These are phyloP conservation scores for Epicoccum sorghinum DNA, from an alignment of 2,329 filamentous ascomycete genomes.

Conservation along the genomic window DNA sequence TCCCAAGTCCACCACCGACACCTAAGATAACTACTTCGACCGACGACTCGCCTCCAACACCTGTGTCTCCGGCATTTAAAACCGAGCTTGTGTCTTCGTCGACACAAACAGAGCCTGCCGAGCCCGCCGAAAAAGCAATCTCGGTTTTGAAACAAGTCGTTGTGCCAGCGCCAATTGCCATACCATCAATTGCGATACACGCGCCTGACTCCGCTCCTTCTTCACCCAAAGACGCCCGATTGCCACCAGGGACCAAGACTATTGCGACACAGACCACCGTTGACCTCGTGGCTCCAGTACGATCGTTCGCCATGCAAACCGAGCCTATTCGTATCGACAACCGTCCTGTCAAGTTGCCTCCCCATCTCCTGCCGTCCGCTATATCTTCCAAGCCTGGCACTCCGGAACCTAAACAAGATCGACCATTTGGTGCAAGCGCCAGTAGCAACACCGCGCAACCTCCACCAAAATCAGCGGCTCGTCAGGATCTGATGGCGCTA, in stretches of 20 bases:
- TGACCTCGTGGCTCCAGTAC: slow-evolving; percentile 53
- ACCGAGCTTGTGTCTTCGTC: slow-evolving; percentile 60
- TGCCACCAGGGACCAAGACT: slow-evolving; percentile 82
- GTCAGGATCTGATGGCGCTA: slow-evolving; percentile 39
- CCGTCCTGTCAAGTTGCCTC: slow-evolving; percentile 74
- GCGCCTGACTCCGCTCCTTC: slow-evolving; percentile 84
- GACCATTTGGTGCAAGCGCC: slow-evolving; percentile 7
- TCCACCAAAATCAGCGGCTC: slow-evolving; percentile 25
- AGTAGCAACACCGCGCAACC: slow-evolving; percentile 19
- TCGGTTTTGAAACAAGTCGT: slow-evolving; percentile 32
- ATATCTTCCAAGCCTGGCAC: slow-evolving; percentile 63
- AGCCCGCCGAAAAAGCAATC: slow-evolving; percentile 39
- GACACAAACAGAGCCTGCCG: slow-evolving; percentile 63
- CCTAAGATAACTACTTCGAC: slow-evolving; percentile 54
- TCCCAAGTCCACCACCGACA: slow-evolving; percentile 69
- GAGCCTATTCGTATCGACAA: slow-evolving; percentile 87
- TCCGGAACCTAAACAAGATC: slow-evolving; percentile 34
- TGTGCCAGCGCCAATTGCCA: slow-evolving; percentile 53
- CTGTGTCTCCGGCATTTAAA: slow-evolving; percentile 42
- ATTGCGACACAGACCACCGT: slow-evolving; percentile 79
- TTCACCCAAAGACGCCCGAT: slow-evolving; percentile 73
- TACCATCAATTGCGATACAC: slow-evolving; percentile 90
- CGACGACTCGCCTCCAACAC: slow-evolving; percentile 49
- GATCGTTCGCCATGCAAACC: slow-evolving; percentile 75
- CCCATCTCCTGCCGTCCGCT: slow-evolving; percentile 78